Percentiles rank a stretch among this genome's conserved stretches.
Conservation (phyloP, 176 grass and related monocot species). For the Echinochloa phyllopogon region DNA sequence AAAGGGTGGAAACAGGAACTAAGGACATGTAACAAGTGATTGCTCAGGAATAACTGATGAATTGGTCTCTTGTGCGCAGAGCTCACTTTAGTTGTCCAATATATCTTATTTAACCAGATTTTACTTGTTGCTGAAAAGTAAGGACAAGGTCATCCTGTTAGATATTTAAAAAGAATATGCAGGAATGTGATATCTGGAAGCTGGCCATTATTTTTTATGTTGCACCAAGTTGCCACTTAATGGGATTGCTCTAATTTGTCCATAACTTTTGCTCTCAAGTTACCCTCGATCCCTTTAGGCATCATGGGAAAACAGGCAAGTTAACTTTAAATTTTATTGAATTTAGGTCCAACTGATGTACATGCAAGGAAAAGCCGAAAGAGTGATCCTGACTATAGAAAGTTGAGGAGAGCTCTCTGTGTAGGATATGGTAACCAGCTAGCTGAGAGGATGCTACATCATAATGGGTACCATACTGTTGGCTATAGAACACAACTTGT, state of each 20-base stretch:
- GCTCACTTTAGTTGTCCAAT: background rate
- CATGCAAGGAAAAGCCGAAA: conserved; percentile 59
- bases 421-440: conserved; percentile 92
- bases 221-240: background rate
- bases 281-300: background rate
- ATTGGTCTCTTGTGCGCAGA: background rate
- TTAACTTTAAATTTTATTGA: conserved; percentile 15
- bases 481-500: conserved; percentile 91
- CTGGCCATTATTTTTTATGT: background rate
- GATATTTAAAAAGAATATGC: background rate
- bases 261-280: background rate
- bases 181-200: conserved; percentile 10
- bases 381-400: conserved; percentile 74
- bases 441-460: conserved; percentile 91
- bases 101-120: background rate
- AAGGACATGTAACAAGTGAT: background rate
- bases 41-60: background rate
- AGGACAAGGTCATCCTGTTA: background rate
- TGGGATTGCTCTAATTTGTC: background rate
- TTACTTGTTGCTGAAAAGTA: conserved; percentile 12
- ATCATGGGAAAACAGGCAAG: background rate
- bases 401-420: conserved; percentile 85
- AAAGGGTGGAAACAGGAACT: background rate
- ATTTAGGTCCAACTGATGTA: conserved; percentile 71
- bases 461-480: conserved; percentile 97